Conservation (phyloP, 768 basidiomycete species). For the Clathrus columnatus region DNA sequence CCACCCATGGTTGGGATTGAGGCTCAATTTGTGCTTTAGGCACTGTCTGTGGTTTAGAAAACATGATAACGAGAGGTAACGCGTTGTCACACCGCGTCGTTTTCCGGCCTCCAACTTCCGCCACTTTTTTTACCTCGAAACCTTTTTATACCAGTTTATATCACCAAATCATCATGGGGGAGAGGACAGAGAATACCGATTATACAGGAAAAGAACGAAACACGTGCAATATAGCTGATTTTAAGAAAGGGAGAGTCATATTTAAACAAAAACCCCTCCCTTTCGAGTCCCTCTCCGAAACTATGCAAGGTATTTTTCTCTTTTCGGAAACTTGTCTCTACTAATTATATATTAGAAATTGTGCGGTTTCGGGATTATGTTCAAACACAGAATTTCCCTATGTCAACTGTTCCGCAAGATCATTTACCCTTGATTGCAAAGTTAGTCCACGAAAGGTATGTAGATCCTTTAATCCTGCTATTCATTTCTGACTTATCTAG, state of each 20-base stretch:
- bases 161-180: conserved; percentile 13
- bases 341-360: conserved; percentile 43
- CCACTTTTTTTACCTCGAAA: too few species aligned
- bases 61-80: conserved; percentile 34
- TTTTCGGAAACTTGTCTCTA: conserved; percentile 11
- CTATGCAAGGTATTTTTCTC: conserved; percentile 56
- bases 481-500: conserved; percentile 29
- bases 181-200: background rate
- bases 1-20: conserved; percentile 87
- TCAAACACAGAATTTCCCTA: conserved; percentile 36
- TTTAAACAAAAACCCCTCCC: conserved; percentile 70
- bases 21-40: conserved; percentile 38
- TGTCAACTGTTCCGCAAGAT: conserved; percentile 55
- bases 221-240: conserved; percentile 40
- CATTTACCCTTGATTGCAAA: conserved; percentile 72
- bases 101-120: conserved; percentile 22
- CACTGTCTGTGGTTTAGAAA: conserved; percentile 45
- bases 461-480: background rate
- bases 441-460: conserved; percentile 77
- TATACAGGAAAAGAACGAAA: background rate
- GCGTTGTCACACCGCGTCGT: conserved; percentile 26
- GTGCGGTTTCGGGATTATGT: conserved; percentile 62
- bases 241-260: conserved; percentile 68
- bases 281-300: conserved; percentile 73
- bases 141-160: too few species aligned